phyloP scores from a whole-genome alignment of 441 rosid genomes.

The Jatropha multifida region DNA sequence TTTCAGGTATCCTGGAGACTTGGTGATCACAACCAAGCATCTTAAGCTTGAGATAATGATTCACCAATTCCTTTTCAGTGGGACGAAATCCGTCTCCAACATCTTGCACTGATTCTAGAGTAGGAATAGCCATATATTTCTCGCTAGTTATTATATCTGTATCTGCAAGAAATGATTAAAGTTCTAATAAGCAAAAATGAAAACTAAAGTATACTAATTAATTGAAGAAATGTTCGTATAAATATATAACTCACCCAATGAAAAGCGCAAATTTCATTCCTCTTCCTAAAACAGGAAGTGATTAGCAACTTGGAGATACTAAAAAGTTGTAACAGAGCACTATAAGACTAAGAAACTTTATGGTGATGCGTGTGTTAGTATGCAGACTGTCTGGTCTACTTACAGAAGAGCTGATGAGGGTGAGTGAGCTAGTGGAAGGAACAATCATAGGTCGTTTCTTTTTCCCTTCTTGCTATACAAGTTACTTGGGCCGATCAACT shows the following conservation, averaged over 20 bases:
- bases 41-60: background rate
- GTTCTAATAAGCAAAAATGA: background rate
- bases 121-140: background rate
- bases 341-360: background rate
- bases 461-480: background rate
- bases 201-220: too few relatives aligned
- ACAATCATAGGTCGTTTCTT: background rate
- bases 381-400: background rate
- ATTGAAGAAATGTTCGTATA: background rate
- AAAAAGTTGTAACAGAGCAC: too few relatives aligned
- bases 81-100: background rate
- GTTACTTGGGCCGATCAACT: background rate
- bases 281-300: slow-evolving; percentile 18
- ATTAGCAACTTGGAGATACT: background rate
- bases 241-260: background rate
- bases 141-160: background rate
- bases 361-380: background rate
- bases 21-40: background rate
- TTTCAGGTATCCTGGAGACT: background rate
- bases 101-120: background rate
- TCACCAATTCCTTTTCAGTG: background rate
- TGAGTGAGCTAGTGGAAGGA: background rate
- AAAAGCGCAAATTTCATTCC: slow-evolving; percentile 15
- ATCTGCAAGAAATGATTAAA: background rate
- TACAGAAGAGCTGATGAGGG: background rate